Base-by-base conservation (phyloP, 169 alveolate genomes). In the Neospora caninum region DNA sequence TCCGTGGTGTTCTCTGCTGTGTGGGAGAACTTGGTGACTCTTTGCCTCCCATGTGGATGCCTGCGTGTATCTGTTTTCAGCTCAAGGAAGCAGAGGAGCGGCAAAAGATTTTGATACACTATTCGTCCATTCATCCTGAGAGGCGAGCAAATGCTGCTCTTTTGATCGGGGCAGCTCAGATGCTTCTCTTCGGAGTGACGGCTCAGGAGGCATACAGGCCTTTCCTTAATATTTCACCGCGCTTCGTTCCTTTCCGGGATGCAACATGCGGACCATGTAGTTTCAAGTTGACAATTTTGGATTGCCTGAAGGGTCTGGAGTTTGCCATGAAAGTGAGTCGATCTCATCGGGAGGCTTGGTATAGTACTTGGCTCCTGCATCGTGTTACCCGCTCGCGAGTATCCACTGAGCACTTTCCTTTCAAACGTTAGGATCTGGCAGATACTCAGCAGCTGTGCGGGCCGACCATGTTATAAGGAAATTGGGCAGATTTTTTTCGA, bases 61-160 rank as follows among this genome's bases (percentile, higher is more conserved):
- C 0, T 78, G 53, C 43, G 87, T 78, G 34, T 0, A 0, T 70
- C 20, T 0, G 18, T 27, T 10, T 93, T 58, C 95, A 93, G 95
- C 95, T 93, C 31, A 82, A 10, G 49, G 91, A 58, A n/a, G 54
- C 92, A 10, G 42, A 36, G 93, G 29, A 42, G 69, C 89, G 67
- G 53, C 39, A 78, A 41, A 45, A 58, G 64, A 36, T 69, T 73
- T 41, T 96, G 69, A 93, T 96, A 82, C 96, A 96, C 93, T 93
- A 91, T 80, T 42, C 94, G 34, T 25, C 93, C 7, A 91, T 58
- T 36, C 95, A 95, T 84, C 96, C 96, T 92, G 95, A 96, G 49
- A 98, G 98, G 93, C 96, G 98, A 93, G 98, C 99, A 22, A 98
- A 98, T 96, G 98, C 99, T 31, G 99, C 98, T 39, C 98, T 96